Evolutionary conservation across 345 rosid genomes (phyloP), one percentile per base, ranked within the genome.

Genomic region (Hypericum androsaemum): DNA sequence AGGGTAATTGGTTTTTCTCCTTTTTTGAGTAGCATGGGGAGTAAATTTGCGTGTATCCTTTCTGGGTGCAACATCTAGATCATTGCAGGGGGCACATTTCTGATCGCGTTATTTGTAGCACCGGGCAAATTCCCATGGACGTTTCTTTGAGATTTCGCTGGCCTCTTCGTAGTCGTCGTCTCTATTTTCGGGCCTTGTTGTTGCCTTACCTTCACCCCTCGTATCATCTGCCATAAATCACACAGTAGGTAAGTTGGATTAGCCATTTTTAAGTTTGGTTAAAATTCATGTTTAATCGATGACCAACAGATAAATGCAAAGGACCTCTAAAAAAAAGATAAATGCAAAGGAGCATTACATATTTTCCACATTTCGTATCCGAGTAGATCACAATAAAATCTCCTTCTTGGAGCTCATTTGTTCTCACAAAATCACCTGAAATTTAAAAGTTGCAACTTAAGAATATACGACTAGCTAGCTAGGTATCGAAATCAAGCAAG

Each of bases 361-460:
- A 92, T 88, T 88, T 92, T 60, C 94, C 95, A 54, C 97, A 92
- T 56, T 81, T 92, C 50, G 85, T 71, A 44, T 92, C 97, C 7
- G 95, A 88, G 68, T 92, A 92, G 56, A 92, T 83, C 62, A 92
- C 99, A 56, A 92, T 88, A 76, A 92, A 92, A 76, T 92, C 99
- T 56, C 99, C 99, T 76, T 92, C 95, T 73, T 88, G 89, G 15
- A 92, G 99, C 36, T 85, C 97, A 71, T 92, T 92, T 43, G 94
- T 56, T 74, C 84, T 80, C 61, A 92, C 95, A 60, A 92, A 92
- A 67, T 92, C 97, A 6, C 99, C 97, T 92, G 64, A 52, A 57
- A 62, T 11, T 38, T 35, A 41, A 2, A 8, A 53, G 10, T 32
- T 35, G 1, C 4, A 39, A 17, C 12, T 6, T 3, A 22, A 5